A percentile compares a stretch with the other conserved stretches of the same genome.
These are phyloP conservation scores for Lolium rigidum DNA, from an alignment of 176 grass and related monocot genomes.

Conservation along the genomic window DNA sequence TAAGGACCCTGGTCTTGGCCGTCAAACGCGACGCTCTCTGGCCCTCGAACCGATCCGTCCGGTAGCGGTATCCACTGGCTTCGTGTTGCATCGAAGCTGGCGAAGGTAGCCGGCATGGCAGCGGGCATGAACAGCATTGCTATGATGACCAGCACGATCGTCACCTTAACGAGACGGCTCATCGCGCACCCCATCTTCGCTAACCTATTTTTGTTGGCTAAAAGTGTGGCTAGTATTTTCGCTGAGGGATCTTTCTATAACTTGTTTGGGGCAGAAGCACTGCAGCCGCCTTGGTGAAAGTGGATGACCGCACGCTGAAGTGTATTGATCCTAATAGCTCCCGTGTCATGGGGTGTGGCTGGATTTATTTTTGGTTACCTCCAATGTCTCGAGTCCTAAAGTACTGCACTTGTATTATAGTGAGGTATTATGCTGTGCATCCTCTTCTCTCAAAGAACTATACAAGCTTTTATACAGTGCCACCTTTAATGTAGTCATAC, in stretches of 20 bases:
- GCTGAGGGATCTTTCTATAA: too few relatives aligned
- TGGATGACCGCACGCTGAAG: too few relatives aligned
- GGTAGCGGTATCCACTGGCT: background rate
- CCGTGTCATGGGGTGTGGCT: too few relatives aligned
- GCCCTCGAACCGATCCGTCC: background rate
- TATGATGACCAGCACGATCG: background rate
- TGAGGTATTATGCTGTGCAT: too few relatives aligned
- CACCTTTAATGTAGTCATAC: background rate
- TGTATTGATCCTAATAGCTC: too few relatives aligned
- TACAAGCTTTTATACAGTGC: background rate
- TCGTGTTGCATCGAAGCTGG: background rate
- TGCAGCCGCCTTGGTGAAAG: too few relatives aligned
- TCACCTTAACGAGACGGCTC: background rate
- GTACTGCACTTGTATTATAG: too few relatives aligned
- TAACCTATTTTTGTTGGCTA: too few relatives aligned
- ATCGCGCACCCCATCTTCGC: background rate
- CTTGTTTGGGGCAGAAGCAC: too few relatives aligned
- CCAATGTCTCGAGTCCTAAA: too few relatives aligned
- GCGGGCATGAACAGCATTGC: background rate
- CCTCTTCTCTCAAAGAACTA: background rate
- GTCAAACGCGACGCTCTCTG: background rate
- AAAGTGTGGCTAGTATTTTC: too few relatives aligned
- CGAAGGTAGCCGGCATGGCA: background rate
- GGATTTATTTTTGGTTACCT: too few relatives aligned
- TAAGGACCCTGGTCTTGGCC: slow-evolving; percentile 23